Base-by-base conservation (phyloP, 768 basidiomycete genomes). In the Suillus bovinus region DNA sequence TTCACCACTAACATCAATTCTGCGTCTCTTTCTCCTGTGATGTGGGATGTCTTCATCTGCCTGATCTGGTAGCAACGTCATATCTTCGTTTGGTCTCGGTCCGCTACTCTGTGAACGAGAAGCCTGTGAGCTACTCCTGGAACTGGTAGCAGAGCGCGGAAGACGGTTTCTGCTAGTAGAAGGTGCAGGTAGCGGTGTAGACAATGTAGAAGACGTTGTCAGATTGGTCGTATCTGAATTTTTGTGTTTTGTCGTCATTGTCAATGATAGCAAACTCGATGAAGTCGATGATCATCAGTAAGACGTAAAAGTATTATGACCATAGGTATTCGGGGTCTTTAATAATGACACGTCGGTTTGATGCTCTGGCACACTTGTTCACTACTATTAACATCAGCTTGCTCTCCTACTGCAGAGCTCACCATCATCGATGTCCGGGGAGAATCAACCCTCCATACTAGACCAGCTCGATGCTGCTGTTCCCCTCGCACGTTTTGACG, bases 401-500 rank as follows among this genome's bases (percentile, higher is more conserved):
- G 36, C 42, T 47, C 42, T 20, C 39, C 24, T 22, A 55, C 29
- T 24, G 50, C 33, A 34, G 10, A 69, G 68, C 70, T 61, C 1
- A 33, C 22, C 17, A 59, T 27, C 36, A 60, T 41, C 60, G 13
- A 59, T 33, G 56, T 59, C 46, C n/a, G 61, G 2, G 34, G 69
- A 71, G 11, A n/a, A 52, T 7, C 63, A 63, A 24, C 66, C 70
- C 16, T 74, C 82, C 3, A 64, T 89, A 60, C 81, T 91, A 65
- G 80, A 82, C 69, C 85, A 84, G 69, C 83, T 92, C 65, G 89
- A 91, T 74, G 73, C 80, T 17, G 80, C 81, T 34, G 84, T 85
- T 4, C 82, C 85, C n/a, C 77, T 94, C 42, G 82, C 86, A 39
- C 77, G 86, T 64, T 90, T 93, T 77, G 93, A 95, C 80, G 92